Base-by-base conservation (phyloP, 805 yeast species). In the Hanseniaspora jakobsenii region DNA sequence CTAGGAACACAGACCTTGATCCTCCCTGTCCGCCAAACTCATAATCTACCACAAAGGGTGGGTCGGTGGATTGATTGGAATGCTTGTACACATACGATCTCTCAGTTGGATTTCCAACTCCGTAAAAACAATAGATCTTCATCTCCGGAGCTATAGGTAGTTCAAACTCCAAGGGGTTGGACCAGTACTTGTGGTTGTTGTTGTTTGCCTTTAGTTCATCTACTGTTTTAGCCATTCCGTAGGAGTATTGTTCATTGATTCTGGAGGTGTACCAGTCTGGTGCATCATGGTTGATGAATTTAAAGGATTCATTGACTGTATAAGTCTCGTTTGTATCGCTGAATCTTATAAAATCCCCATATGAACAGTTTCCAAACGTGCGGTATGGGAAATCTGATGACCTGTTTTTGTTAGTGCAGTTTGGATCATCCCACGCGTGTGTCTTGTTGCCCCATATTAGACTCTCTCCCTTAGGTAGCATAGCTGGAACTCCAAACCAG, bases 71-170 rank as follows among this genome's bases (percentile, higher is more conserved):
- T 45, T 73, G 72, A 48, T 75, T 73, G 45, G 81, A 81, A 52
- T 81, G 85, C 44, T 73, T 76, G 62, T 91, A 91, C 27, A 77
- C 74, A 62, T 91, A 91, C 0, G 94, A 87, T 36, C 98, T 71
- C 61, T 91, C 98, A 0, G 98, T 89, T 18, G 94, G 93, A 51
- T 86, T 89, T 6, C 95, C 94, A n/a, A 86, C 85, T 4, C 98
- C 98, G 55, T 91, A 91, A 55, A 91, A 78, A 56, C 95, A 84
- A 61, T 67, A 91, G 8, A 86, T 67, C 51, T 83, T 81, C 80
- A 91, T 66, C 57, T 84, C 84, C 3, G 97, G 97, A 0, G 98
- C 98, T 55, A 81, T 69, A 1, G 98, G 98, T 34, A 91, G 70
- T 3, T 89, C 75, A 0, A 78, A 95, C 59, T 91, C 97, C 38